Evolutionary conservation across 257 asterid genomes (phyloP), one percentile per base, ranked within the genome.

Genomic region (Perilla frutescens): DNA sequence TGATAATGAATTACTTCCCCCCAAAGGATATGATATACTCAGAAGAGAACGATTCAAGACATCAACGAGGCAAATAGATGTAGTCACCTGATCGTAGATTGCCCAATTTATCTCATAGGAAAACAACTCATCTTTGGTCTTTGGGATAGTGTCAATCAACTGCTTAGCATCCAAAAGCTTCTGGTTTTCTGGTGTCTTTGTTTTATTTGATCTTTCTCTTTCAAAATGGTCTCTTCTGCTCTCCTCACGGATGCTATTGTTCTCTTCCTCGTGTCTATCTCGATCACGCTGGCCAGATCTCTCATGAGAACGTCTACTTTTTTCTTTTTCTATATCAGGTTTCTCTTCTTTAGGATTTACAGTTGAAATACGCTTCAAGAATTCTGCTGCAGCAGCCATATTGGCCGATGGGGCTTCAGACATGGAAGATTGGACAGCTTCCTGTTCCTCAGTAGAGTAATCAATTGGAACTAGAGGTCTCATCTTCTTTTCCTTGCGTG

Each of bases 391-490:
- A 8, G 82, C 85, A 68, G 79, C 89, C 77, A 82, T 69, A 79
- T 81, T 84, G 54, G 91, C 71, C 29, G 85, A 66, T 34, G 91
- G 93, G 61, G 78, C 77, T 62, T 87, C 97, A 59, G 95, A 63
- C 43, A 71, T 62, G 43, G 88, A 68, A 68, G 91, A 73, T 62
- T 84, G 86, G 62, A 84, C 78, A 55, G 82, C 83, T 78, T 79
- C 83, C 54, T 86, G 96, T 74, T 92, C 99, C 69, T 95, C 99
- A 37, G 88, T 84, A 77, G 99, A 80, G 82, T 95, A 95, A 81
- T 95, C 99, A 86, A 95, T 92, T 15, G 98, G 99, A 76, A 95
- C 97, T 72, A 95, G 85, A 73, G 98, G 98, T 76, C 96, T 88
- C 99, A 95, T 95, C 88, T 87, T 95, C 91, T 95, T 95, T 39